These are phyloP conservation scores for Talaromyces sp. DNA, from an alignment of 2,329 filamentous ascomycete species.

Conservation along the genomic window DNA sequence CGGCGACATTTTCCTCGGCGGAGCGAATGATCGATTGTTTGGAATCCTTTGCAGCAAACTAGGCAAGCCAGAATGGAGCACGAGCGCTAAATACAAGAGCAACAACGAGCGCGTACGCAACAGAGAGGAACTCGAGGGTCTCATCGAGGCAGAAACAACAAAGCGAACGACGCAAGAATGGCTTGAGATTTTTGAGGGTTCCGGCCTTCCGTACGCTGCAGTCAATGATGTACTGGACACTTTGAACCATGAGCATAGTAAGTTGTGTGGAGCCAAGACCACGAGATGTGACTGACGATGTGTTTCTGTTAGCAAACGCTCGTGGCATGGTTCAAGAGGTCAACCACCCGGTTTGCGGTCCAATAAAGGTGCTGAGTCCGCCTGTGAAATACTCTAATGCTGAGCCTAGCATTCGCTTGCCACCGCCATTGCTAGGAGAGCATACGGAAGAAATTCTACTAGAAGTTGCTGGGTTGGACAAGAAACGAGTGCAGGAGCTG, in stretches of 20 bases:
- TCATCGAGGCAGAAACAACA: slow-evolving; percentile 71
- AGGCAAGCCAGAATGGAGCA: slow-evolving; percentile 54
- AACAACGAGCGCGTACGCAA: slow-evolving; percentile 60
- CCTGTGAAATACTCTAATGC: slow-evolving; percentile 91
- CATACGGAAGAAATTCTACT: slow-evolving; percentile 75
- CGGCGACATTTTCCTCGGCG: slow-evolving; percentile 59
- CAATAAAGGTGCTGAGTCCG: slow-evolving; percentile 85
- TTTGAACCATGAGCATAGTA: slow-evolving; percentile 77
- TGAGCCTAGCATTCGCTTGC: slow-evolving; percentile 66
- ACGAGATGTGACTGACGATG: neutral
- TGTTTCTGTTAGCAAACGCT: slow-evolving; percentile 50
- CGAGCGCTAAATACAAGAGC: slow-evolving; percentile 52
- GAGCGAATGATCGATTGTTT: slow-evolving; percentile 60
- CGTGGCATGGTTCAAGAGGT: slow-evolving; percentile 86
- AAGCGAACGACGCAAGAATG: slow-evolving; percentile 82
- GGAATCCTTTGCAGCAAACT: slow-evolving; percentile 56
- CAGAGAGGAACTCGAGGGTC: slow-evolving; percentile 66
- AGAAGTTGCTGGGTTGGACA: slow-evolving; percentile 23
- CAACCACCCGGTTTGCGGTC: slow-evolving; percentile 75
- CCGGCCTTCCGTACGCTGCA: slow-evolving; percentile 87
- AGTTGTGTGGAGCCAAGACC: slow-evolving; percentile 18
- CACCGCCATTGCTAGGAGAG: slow-evolving; percentile 80
- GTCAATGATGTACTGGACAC: slow-evolving; percentile 89
- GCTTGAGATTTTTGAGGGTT: slow-evolving; percentile 78
- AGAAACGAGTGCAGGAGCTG: neutral